Base-by-base conservation (phyloP, 257 asterid genomes). In the Forsythia viridissima region DNA sequence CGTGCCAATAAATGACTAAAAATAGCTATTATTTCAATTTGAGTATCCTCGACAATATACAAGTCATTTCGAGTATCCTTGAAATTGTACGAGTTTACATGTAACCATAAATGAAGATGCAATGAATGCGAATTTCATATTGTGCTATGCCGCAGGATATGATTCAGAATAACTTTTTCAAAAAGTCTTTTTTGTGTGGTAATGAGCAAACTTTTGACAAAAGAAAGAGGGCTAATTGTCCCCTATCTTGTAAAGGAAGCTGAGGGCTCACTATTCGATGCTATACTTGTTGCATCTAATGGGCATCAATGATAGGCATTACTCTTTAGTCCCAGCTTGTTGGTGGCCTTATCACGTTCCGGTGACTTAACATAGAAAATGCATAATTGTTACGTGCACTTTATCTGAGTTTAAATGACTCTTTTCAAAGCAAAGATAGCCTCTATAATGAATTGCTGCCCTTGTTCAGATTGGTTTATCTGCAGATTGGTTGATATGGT, bases 171-270 rank as follows among this genome's bases (percentile, higher is more conserved):
- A n/a, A n/a, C n/a, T 30, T 18, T 39, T 39, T n/a, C 7, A 61
- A 61, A 16, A 8, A 3, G 0, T 59, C 11, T 39, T 61, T 51
- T 61, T 20, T 10, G 39, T 20, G 9, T 48, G 8, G 34, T 42
- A 55, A 65, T 4, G 40, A 73, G 24, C 34, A 79, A 65, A 15
- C 82, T 52, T 59, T 63, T 61, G 72, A 70, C 71, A 67, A 69
- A 71, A 69, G 46, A 52, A 48, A 24, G 34, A 42, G 40, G 46
- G 34, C 12, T 21, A 44, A n/a, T 69, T 61, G 63, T 10, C 16
- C 52, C 55, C 57, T 44, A 65, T 66, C 48, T 20, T 68, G 71
- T 51, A 66, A 68, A 66, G 71, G 41, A 38, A 66, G 69, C 65
- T 18, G 71, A 72, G 71, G 30, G 24, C 38, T 57, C 71, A 65